Conservation (phyloP, 352 stramenopile species). For the Pythium phragmiticola region DNA sequence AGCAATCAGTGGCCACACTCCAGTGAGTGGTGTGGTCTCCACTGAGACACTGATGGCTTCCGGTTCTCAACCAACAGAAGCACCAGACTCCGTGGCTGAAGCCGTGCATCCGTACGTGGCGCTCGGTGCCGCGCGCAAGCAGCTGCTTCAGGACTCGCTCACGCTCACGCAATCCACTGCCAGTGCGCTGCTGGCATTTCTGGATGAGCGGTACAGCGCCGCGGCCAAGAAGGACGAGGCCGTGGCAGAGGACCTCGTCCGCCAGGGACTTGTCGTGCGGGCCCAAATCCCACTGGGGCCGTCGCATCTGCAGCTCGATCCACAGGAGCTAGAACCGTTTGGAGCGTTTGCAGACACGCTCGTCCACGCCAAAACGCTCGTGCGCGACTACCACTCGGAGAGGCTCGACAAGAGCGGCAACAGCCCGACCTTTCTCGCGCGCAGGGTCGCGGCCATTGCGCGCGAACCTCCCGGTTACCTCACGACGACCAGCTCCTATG, state of each 20-base stretch:
- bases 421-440: conserved; percentile 11
- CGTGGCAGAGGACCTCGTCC: conserved; percentile 44
- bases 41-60: background rate
- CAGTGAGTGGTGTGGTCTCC: no score
- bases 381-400: conserved; percentile 48
- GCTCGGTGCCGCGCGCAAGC: conserved; percentile 37
- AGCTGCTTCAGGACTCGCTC: conserved; percentile 34
- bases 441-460: conserved; percentile 26
- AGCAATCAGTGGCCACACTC: background rate
- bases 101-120: conserved; percentile 34
- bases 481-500: conserved; percentile 42
- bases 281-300: conserved; percentile 73
- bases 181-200: conserved; percentile 41
- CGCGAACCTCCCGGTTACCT: conserved; percentile 50
- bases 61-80: background rate
- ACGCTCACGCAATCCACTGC: conserved; percentile 34
- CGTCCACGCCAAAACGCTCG: conserved; percentile 56
- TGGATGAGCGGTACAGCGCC: conserved; percentile 45
- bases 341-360: conserved; percentile 44
- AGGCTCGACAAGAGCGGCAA: conserved; percentile 56
- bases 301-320: conserved; percentile 49
- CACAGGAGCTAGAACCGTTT: conserved; percentile 41
- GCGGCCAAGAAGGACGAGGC: conserved; percentile 41
- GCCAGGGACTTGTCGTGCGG: conserved; percentile 63
- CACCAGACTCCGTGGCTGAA: background rate